phyloP scores from a whole-genome alignment of 1,284 basidiomycete genomes.

The Trametes polyzona region DNA sequence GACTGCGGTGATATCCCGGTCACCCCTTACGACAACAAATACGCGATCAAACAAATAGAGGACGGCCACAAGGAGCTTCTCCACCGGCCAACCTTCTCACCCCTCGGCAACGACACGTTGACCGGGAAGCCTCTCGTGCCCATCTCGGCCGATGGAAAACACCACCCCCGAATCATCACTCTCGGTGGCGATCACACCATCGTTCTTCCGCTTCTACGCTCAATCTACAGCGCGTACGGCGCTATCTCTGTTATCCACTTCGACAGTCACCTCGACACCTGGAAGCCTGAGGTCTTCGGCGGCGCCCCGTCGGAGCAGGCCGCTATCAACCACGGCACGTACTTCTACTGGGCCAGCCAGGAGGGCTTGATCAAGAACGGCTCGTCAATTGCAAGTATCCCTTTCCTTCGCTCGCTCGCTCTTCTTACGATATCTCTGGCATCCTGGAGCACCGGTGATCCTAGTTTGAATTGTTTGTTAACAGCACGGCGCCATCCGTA shows the following conservation, averaged over 20 bases:
- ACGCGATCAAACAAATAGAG: constrained; percentile 77
- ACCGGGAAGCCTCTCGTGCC: constrained; percentile 59
- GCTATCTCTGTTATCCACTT: constrained; percentile 80
- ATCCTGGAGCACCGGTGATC: constrained; percentile 53
- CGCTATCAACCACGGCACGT: constrained; percentile 76
- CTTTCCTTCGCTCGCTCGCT: constrained; percentile 33
- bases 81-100: constrained; percentile 59
- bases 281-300: constrained; percentile 74
- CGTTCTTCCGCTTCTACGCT: constrained; percentile 65
- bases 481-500: constrained; percentile 81
- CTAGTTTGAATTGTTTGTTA: constrained; percentile 58
- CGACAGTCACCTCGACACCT: constrained; percentile 75
- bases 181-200: constrained; percentile 83
- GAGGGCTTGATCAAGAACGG: constrained; percentile 78
- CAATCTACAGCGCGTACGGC: constrained; percentile 70
- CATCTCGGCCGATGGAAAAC: constrained; percentile 61
- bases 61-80: constrained; percentile 65
- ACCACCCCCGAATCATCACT: constrained; percentile 71
- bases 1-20: constrained; percentile 71
- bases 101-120: constrained; percentile 60
- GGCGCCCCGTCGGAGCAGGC: constrained; percentile 69
- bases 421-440: constrained; percentile 21
- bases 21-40: constrained; percentile 70
- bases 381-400: constrained; percentile 79
- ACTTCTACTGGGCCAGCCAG: constrained; percentile 78